Percentiles rank a stretch among this genome's conserved stretches.
Evolutionary conservation across 768 basidiomycete species (phyloP).

Genomic region (Lyophyllum atratum): DNA sequence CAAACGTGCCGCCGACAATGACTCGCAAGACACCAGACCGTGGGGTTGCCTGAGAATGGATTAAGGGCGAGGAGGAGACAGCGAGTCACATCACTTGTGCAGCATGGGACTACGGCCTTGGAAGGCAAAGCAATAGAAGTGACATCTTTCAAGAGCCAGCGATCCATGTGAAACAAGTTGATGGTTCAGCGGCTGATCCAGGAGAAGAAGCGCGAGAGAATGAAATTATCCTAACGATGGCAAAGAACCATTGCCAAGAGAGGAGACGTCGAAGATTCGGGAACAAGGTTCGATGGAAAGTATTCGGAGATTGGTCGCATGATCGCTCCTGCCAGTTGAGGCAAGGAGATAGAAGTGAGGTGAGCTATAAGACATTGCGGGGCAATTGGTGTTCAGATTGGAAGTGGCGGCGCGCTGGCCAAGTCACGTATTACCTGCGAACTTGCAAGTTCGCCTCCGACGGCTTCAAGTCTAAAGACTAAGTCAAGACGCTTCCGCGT

Average conservation of each 20-base stretch:
- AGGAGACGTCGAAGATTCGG: background rate
- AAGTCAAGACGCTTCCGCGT: too few species aligned
- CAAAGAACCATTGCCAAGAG: background rate
- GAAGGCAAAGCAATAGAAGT: background rate
- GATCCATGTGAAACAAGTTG: background rate
- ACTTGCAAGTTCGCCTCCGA: too few species aligned
- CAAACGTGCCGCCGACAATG: background rate
- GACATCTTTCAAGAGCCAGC: background rate
- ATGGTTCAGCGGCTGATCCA: background rate
- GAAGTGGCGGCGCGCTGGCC: too few species aligned
- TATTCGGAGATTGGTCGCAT: background rate
- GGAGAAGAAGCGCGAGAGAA: background rate
- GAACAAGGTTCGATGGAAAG: background rate
- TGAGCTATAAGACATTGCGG: too few species aligned
- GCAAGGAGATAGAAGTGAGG: background rate
- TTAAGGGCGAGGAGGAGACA: background rate
- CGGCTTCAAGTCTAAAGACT: too few species aligned
- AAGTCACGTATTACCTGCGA: too few species aligned
- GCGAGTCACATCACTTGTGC: background rate
- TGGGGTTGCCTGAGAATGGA: background rate
- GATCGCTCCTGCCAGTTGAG: background rate
- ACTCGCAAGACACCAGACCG: background rate
- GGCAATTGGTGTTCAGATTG: too few species aligned
- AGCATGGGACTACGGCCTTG: slow-evolving; percentile 6
- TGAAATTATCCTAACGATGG: background rate